These are phyloP conservation scores for Rhynchospora tenuis DNA, from an alignment of 176 grass and related monocot species.

Conservation along the genomic window DNA sequence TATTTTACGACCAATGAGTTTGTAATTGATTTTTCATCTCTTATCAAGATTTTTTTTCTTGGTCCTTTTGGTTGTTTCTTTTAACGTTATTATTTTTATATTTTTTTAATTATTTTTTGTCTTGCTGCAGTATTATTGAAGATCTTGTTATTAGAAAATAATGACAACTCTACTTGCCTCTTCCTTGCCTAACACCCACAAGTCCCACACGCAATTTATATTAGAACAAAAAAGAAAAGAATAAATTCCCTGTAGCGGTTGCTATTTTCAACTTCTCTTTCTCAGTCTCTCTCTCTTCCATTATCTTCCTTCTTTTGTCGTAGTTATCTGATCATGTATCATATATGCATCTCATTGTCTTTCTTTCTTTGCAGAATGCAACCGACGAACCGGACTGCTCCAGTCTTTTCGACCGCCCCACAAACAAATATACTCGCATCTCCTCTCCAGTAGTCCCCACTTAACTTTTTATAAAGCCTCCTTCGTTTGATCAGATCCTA, in stretches of 20 bases:
- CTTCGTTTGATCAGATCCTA: not conserved
- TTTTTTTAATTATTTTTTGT: too few species aligned
- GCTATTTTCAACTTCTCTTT: not conserved
- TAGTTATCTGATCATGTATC: slow-evolving; percentile 14
- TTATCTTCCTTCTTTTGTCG: slow-evolving; percentile 1
- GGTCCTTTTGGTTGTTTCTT: too few species aligned
- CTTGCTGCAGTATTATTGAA: too few species aligned
- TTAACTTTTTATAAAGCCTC: not conserved
- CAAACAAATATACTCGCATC: slow-evolving; percentile 9
- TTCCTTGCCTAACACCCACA: not conserved
- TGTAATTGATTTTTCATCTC: too few species aligned
- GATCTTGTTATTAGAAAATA: too few species aligned
- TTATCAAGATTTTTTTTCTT: too few species aligned
- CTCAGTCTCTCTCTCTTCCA: slow-evolving; percentile 3
- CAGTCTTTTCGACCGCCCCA: slow-evolving; percentile 15
- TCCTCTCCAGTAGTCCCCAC: slow-evolving; percentile 6
- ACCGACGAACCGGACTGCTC: not conserved
- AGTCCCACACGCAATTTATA: not conserved
- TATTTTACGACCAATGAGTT: too few species aligned
- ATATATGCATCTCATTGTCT: not conserved
- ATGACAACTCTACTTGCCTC: too few species aligned
- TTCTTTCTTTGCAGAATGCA: not conserved
- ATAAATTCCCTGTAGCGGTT: not conserved
- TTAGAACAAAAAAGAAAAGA: too few species aligned
- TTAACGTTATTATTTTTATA: too few species aligned